These are phyloP conservation scores for Cyberlindnera maritima DNA, from an alignment of 805 yeast genomes.

Conservation along the genomic window DNA sequence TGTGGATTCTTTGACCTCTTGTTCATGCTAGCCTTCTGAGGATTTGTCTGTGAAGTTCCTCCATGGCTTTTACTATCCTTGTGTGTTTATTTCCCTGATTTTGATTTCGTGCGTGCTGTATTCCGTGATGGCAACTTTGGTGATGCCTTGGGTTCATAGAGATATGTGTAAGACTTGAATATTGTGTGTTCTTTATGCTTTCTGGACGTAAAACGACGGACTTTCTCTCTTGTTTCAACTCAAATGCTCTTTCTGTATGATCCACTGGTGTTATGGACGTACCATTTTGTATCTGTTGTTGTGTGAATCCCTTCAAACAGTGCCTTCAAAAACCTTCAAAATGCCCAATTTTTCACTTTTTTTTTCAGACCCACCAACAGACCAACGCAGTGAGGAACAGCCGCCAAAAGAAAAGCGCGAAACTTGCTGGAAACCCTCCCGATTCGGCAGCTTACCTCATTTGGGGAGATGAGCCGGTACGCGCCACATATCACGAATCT, in stretches of 20 bases:
- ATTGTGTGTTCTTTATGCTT: too few species aligned
- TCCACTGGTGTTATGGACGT: slow-evolving; percentile 1
- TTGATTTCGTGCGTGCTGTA: too few species aligned
- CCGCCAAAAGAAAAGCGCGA: background rate
- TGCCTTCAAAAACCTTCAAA: background rate
- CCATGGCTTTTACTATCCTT: too few species aligned
- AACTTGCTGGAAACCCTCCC: background rate
- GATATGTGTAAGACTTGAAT: too few species aligned
- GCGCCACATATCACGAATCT: slow-evolving; percentile 1
- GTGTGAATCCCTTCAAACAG: background rate
- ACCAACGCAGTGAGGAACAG: background rate
- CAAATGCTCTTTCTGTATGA: background rate
- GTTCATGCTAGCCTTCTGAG: too few species aligned
- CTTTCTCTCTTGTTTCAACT: background rate
- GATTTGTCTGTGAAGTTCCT: too few species aligned
- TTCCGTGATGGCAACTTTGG: too few species aligned
- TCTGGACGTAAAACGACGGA: background rate
- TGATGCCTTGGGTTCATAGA: too few species aligned
- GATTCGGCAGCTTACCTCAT: background rate
- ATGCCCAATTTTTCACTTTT: slow-evolving; percentile 12
- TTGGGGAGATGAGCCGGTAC: slow-evolving; percentile 1
- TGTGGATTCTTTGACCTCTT: too few species aligned
- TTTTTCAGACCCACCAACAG: slow-evolving; percentile 3
- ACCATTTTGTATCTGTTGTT: slow-evolving; percentile 9
- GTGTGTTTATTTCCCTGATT: too few species aligned